Evolutionary conservation across 176 grass and related monocot genomes (phyloP), one percentile per base, ranked within the genome.

Genomic region (Raddia guianensis): DNA sequence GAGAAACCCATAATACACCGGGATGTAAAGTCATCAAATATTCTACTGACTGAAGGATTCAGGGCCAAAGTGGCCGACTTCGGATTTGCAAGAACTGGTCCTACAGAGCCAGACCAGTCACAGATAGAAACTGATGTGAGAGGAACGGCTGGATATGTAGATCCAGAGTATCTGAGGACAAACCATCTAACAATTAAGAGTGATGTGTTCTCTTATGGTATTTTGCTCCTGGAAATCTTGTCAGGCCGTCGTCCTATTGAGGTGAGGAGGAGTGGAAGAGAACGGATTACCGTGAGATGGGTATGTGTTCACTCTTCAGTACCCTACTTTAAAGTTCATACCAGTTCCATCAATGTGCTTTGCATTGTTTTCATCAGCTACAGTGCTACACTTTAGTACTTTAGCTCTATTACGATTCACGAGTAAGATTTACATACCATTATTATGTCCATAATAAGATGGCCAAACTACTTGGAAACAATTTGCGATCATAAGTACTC

Each of bases 1-100:
- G 96, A 95, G 89, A 95, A 93, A 65, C 93, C 86, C 48, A 93
- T 99, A 86, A 95, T 99, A 75, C 96, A 99, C 80, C 82, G 96
- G 49, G 96, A 99, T 77, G 92, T 99, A 40, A 95, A 93, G 89
- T 91, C 96, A 42, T 93, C 90, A 47, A 99, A 95, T 69, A 99
- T 99, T 86, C 78, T 99, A 71, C 87, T 99, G 44, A 99, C 79
- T 11, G 86, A 95, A 76, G 73, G 84, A 59, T 89, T 95, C n/a
- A 85, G 79, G 82, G 96, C 92, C 72, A 99, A 99, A 86, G 96
- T 99, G 59, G 85, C 90, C 15, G 96, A 99, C 76, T 99, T 99
- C n/a, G 96, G 96, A 47, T 93, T 99, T 63, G 96, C 96, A 73
- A 91, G 86, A 89, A 86, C 82, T 34, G 96, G 96, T 75, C 80